Base-by-base conservation (phyloP, 83 land plant species). In the Larix sibirica region DNA sequence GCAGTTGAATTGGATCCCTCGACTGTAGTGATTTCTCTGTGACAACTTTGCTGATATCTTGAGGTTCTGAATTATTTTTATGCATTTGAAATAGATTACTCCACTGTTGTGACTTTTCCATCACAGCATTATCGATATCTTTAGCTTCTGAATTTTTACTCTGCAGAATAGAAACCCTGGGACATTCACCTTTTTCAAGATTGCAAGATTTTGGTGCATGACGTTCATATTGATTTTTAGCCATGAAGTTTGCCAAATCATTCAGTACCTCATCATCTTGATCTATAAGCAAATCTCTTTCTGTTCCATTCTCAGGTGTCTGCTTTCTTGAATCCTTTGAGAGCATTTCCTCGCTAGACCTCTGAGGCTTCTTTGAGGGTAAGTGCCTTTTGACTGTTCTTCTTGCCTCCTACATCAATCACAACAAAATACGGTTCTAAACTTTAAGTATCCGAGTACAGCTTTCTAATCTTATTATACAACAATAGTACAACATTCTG, bases 221-320 rank as follows among this genome's bases (percentile, higher is more conserved):
- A 17, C 13, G 62, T 59, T 77, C 40, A 77, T 14, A 58, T 58
- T 77, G 61, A 58, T 28, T 58, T 26, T 54, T 59, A 28, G 40
- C 80, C 80, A 77, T 77, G 20, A 77, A 77, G 24, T 13, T 50
- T 77, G 80, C 62, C 62, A 58, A 77, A 59, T 59, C 80, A 16
- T 54, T 58, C 3, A 77, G 40, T 58, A 58, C n/a, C 44, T 74
- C 58, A 44, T 28, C 71, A 2, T 44, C 77, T 74, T 31, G 56
- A 74, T 74, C 77, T 44, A 10, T 6, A 21, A 10, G 8, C 42
- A 36, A 7, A 44, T 74, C 42, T 47, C n/a, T 47, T 17, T 74
- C 58, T 18, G 16, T 9, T 67, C 6, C 71, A 67, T 67, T 67
- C 71, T 31, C 38, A 67, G 4, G 71, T 33, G 16, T 16, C 16